A percentile compares a stretch with the other conserved stretches of the same genome.
Evolutionary conservation across 2,329 filamentous ascomycete genomes (phyloP).

Genomic region (Zymoseptoria crescenta): DNA sequence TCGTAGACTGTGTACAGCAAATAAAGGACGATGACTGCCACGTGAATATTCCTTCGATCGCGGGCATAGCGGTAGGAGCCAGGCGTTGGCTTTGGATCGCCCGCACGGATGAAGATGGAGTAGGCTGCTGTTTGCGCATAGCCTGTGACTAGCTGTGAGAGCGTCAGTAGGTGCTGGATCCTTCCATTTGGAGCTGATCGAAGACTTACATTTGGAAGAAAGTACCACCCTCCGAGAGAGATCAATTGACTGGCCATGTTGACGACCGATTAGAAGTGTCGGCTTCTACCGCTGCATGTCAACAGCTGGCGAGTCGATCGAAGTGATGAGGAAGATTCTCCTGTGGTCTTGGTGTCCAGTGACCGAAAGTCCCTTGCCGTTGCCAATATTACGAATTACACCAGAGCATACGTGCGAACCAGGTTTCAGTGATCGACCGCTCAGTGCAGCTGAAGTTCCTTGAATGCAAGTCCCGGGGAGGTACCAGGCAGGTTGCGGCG

Average conservation of each 20-base stretch:
- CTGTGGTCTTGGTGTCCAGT: neutral
- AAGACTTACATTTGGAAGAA: constrained; percentile 50
- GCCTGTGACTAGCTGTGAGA: constrained; percentile 61
- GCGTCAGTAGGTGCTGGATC: neutral
- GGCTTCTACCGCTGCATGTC: constrained; percentile 5
- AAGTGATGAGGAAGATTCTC: neutral
- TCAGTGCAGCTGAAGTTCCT: neutral
- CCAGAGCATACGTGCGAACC: too few species aligned
- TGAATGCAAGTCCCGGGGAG: neutral
- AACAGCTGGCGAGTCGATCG: neutral
- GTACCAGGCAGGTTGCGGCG: neutral
- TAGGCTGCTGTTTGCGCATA: constrained; percentile 79
- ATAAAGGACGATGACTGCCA: constrained; percentile 73
- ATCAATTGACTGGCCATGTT: constrained; percentile 40
- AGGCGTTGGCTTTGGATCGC: constrained; percentile 65
- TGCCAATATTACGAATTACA: neutral
- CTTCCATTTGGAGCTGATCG: neutral
- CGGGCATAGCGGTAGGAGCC: constrained; percentile 60
- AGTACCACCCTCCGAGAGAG: constrained; percentile 53
- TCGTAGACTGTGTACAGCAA: constrained; percentile 90
- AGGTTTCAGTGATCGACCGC: neutral
- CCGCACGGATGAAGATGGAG: constrained; percentile 78
- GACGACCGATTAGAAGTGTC: neutral
- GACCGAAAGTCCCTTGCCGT: neutral
- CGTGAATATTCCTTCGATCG: constrained; percentile 76